Percentiles rank a stretch among this genome's conserved stretches.
Evolutionary conservation across 2,329 filamentous ascomycete genomes (phyloP).

Genomic region (Rhynchosporium secalis): DNA sequence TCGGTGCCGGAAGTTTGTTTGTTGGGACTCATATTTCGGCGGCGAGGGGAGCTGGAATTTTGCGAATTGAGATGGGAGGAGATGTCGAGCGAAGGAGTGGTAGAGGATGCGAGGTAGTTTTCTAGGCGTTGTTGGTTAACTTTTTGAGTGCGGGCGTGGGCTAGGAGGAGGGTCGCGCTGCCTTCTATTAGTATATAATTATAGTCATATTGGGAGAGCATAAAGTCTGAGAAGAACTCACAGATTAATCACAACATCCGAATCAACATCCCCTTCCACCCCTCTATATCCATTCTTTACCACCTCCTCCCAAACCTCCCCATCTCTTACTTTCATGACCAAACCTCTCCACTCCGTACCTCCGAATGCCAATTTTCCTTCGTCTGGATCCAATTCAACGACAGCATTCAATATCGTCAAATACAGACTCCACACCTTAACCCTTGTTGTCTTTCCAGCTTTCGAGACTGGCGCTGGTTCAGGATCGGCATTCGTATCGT

Average conservation of each 20-base stretch:
- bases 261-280: conserved; percentile 85
- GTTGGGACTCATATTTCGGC: conserved; percentile 58
- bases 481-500: conserved; percentile 41
- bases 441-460: conserved; percentile 77
- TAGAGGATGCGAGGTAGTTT: conserved; percentile 79
- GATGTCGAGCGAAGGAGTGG: conserved; percentile 71
- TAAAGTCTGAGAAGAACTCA: conserved; percentile 44
- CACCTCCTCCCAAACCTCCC: conserved; percentile 92
- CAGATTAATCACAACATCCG: conserved; percentile 90
- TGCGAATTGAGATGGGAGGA: conserved; percentile 54
- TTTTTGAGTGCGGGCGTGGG: conserved; percentile 81
- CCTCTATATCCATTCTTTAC: conserved; percentile 85
- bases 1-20: conserved; percentile 61
- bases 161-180: conserved; percentile 85
- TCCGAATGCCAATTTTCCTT: conserved; percentile 87
- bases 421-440: conserved; percentile 98
- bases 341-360: conserved; percentile 80
- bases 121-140: conserved; percentile 87
- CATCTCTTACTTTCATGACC: conserved; percentile 81
- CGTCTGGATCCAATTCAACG: conserved; percentile 82
- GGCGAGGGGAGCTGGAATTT: conserved; percentile 46
- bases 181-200: conserved; percentile 29
- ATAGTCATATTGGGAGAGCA: neutral
- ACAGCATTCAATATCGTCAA: conserved; percentile 90
- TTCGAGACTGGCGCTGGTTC: conserved; percentile 67